Evolutionary conservation across 75 land plant species (phyloP), one percentile per base, ranked within the genome.

Genomic region (Selaginella tamariscina): DNA sequence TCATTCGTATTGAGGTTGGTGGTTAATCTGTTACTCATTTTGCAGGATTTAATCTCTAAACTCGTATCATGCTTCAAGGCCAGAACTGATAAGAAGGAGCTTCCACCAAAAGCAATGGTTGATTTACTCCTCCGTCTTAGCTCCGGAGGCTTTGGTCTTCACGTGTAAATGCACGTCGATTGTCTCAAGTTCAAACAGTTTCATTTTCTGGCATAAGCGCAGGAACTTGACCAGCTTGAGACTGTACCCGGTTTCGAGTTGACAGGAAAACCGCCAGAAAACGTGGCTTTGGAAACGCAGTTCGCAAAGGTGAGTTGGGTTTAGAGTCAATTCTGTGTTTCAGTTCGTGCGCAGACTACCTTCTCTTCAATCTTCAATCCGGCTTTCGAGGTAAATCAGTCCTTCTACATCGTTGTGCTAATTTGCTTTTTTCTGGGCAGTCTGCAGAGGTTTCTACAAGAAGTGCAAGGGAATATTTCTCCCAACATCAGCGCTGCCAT

Each of bases 151-250:
- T n/a, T n/a, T n/a, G n/a, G n/a, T n/a, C n/a, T n/a, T n/a, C n/a
- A n/a, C n/a, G n/a, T n/a, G n/a, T n/a, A n/a, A n/a, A n/a, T n/a
- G n/a, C n/a, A n/a, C n/a, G n/a, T n/a, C n/a, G n/a, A n/a, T n/a
- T n/a, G n/a, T 26, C 21, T 59, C 8, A 5, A 59, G 27, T 59
- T 22, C 9, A 8, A 22, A 59, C 49, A 32, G 22, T 33, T 1
- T 56, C 56, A 29, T 54, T 75, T 18, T n/a, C n/a, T n/a, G n/a
- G n/a, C n/a, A n/a, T n/a, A n/a, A n/a, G n/a, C n/a, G n/a, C 77
- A 93, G 98, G 90, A 93, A 32, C 60, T 93, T 33, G 82, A 83
- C 56, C 98, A 94, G 29, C 86, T 93, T 65, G 95, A 22, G 82
- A 86, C 21, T 54, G 81, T 31, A n/a, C 84, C 82, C 63, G 69